A percentile compares a stretch with the other conserved stretches of the same genome.
Evolutionary conservation across 306 rosid genomes (phyloP).

Genomic region (Alnus rubra): DNA sequence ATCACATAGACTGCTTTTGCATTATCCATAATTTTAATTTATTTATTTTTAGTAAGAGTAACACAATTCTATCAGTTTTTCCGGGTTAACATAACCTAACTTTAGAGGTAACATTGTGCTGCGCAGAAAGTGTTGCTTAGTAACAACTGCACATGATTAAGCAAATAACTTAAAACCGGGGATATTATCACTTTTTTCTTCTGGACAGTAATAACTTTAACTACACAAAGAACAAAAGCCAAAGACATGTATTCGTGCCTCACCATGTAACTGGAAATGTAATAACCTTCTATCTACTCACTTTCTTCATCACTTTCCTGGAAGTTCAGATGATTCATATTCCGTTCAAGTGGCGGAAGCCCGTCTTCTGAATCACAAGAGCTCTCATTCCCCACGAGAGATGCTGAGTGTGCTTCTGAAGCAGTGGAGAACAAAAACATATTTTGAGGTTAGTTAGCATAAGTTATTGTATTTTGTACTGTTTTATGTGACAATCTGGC

Average conservation of each 20-base stretch:
- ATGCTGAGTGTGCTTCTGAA: conserved; percentile 37
- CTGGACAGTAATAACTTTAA: not conserved
- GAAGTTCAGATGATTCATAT: conserved; percentile 74
- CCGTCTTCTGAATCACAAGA: conserved; percentile 73
- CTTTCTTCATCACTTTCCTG: conserved; percentile 49
- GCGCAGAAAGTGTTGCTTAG: too few species aligned
- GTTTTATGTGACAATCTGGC: not conserved
- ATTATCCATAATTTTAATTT: too few species aligned
- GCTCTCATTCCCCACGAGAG: conserved; percentile 35
- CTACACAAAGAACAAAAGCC: not conserved
- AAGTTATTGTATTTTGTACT: not conserved
- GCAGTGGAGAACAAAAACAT: conserved; percentile 14
- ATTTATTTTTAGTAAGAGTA: too few species aligned
- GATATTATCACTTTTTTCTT: not conserved
- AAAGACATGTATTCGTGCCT: not conserved
- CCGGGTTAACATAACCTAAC: too few species aligned
- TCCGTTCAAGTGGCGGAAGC: conserved; percentile 89
- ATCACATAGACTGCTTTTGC: too few species aligned
- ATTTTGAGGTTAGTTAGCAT: not conserved
- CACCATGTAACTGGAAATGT: not conserved
- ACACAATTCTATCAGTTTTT: too few species aligned
- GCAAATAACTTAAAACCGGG: not conserved
- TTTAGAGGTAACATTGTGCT: too few species aligned
- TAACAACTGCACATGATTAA: too few species aligned
- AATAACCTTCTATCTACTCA: conserved; percentile 28